Conservation (phyloP, 768 basidiomycete species). For the Boletus pseudopeckii region DNA sequence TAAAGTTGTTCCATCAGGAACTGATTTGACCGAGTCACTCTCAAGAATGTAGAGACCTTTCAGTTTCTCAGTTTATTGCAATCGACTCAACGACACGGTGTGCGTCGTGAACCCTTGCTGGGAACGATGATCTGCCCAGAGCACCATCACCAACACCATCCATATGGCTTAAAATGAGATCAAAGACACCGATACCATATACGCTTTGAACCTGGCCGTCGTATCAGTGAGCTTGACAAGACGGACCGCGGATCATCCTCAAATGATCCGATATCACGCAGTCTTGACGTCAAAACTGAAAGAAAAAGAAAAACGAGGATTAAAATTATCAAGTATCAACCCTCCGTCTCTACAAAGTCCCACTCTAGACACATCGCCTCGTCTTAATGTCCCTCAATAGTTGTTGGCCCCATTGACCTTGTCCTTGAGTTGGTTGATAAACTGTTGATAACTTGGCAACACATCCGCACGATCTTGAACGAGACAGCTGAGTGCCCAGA, state of each 20-base stretch:
- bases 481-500: constrained; percentile 93
- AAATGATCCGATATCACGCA: neutral
- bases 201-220: too few relatives aligned
- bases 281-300: neutral
- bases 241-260: constrained; percentile 8
- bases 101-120: too few relatives aligned
- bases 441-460: constrained; percentile 94
- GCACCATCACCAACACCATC: too few relatives aligned
- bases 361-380: neutral
- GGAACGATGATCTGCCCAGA: too few relatives aligned
- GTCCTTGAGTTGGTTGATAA: constrained; percentile 84
- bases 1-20: too few relatives aligned
- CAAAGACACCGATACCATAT: too few relatives aligned
- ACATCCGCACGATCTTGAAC: constrained; percentile 96
- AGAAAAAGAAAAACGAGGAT: neutral
- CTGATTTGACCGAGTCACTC: too few relatives aligned
- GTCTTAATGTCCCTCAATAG: constrained; percentile 14
- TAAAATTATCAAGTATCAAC: neutral
- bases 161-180: too few relatives aligned
- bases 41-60: too few relatives aligned
- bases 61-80: too few relatives aligned
- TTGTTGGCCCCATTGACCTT: constrained; percentile 50
- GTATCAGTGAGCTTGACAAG: too few relatives aligned
- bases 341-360: neutral
- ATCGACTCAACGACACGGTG: too few relatives aligned